These are phyloP conservation scores for Corchorus capsularis DNA, from an alignment of 345 rosid species.

Conservation along the genomic window DNA sequence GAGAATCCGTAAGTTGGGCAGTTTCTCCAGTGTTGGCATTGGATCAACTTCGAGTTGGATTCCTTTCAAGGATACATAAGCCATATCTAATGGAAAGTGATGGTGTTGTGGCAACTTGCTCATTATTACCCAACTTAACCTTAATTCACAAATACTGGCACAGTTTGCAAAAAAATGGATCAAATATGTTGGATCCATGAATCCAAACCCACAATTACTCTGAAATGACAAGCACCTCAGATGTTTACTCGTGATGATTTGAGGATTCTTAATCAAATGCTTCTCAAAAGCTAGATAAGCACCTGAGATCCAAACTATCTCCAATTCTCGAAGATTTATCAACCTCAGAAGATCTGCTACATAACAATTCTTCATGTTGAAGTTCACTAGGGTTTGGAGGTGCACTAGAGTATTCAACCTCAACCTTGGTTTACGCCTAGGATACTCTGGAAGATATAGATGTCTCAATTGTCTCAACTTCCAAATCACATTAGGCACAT, in stretches of 20 bases:
- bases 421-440: not conserved
- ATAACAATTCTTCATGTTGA: not conserved
- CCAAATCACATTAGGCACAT: not conserved
- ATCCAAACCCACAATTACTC: too few relatives aligned
- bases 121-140: too few relatives aligned
- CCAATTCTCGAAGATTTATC: not conserved
- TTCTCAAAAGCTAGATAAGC: too few relatives aligned
- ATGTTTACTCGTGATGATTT: not conserved
- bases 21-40: constrained; percentile 43
- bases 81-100: constrained; percentile 27
- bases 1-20: constrained; percentile 33
- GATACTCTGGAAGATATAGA: not conserved
- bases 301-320: too few relatives aligned
- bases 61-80: constrained; percentile 27
- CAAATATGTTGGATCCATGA: not conserved
- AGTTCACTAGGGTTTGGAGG: constrained; percentile 9
- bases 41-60: constrained; percentile 39
- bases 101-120: constrained; percentile 22
- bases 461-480: not conserved
- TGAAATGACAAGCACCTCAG: constrained; percentile 6
- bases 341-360: not conserved
- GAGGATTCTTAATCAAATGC: constrained; percentile 8
- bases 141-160: too few relatives aligned
- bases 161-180: not conserved
- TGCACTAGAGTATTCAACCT: not conserved